Conservation (phyloP, 1,139 yeast genomes). For the Candida smagusa region DNA sequence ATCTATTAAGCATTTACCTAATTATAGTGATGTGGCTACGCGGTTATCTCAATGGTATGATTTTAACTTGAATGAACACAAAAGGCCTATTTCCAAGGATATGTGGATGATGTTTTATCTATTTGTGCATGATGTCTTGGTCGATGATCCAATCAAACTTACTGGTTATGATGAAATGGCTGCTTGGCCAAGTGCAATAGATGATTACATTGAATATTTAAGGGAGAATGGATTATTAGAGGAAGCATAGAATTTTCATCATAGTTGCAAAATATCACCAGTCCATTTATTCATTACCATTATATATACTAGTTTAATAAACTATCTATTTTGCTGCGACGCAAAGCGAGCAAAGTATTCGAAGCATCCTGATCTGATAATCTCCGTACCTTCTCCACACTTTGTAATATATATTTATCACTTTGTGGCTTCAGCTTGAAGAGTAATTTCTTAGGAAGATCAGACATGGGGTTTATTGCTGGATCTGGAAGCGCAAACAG, state of each 20-base stretch:
- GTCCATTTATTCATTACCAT: not conserved
- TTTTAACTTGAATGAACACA: constrained; percentile 40
- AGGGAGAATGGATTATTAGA: constrained; percentile 25
- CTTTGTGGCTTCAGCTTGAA: constrained; percentile 26
- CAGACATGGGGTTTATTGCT: constrained; percentile 22
- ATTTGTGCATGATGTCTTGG: constrained; percentile 53
- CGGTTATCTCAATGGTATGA: constrained; percentile 51
- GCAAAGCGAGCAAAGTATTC: constrained; percentile 39
- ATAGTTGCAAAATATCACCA: not conserved
- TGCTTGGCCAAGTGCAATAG: constrained; percentile 91
- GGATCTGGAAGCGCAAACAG: constrained; percentile 41
- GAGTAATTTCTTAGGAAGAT: constrained; percentile 25
- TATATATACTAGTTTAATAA: constrained; percentile 28
- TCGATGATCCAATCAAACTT: constrained; percentile 46
- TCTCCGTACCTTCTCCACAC: constrained; percentile 13
- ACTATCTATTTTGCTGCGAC: constrained; percentile 43
- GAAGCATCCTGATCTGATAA: constrained; percentile 37
- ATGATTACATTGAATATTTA: constrained; percentile 71
- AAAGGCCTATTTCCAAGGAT: constrained; percentile 58
- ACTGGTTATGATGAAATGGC: constrained; percentile 68
- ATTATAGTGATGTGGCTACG: constrained; percentile 7
- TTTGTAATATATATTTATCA: constrained; percentile 13
- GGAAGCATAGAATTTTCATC: not conserved
- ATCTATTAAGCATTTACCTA: constrained; percentile 10
- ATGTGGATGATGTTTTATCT: constrained; percentile 82